Percentiles rank a stretch among this genome's conserved stretches.
These are phyloP conservation scores for Nosema bombycis DNA, from an alignment of 371 early-diverging fungal species.

Conservation along the genomic window DNA sequence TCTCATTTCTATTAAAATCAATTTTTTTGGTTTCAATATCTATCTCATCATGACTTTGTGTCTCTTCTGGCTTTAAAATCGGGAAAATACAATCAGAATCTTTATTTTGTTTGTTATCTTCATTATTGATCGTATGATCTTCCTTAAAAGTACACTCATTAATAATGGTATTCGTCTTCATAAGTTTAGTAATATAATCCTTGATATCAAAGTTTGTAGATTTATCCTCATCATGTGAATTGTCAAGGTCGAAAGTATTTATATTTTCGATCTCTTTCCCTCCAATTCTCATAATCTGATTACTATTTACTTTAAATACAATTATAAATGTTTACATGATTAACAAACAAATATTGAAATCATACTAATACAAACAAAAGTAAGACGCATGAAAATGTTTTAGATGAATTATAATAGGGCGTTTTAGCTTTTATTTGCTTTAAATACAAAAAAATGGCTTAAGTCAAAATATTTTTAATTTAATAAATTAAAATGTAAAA, in stretches of 20 bases:
- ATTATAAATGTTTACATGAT: neutral
- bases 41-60: neutral
- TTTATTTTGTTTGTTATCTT: neutral
- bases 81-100: neutral
- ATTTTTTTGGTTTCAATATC: conserved; percentile 4
- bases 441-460: no score
- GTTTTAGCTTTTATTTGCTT: no score
- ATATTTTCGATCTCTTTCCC: neutral
- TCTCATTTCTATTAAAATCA: conserved; percentile 5
- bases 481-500: no score
- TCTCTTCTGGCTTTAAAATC: neutral
- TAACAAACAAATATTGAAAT: neutral
- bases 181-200: neutral
- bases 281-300: neutral
- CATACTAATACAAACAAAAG: neutral
- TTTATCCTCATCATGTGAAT: neutral
- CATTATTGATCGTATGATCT: neutral
- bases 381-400: no score
- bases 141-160: neutral
- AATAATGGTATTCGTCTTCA: neutral
- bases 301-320: neutral
- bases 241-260: neutral
- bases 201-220: neutral
- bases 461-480: no score
- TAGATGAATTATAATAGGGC: no score